phyloP scores from a whole-genome alignment of 1,284 basidiomycete species.

The Microbotryum intermedium region DNA sequence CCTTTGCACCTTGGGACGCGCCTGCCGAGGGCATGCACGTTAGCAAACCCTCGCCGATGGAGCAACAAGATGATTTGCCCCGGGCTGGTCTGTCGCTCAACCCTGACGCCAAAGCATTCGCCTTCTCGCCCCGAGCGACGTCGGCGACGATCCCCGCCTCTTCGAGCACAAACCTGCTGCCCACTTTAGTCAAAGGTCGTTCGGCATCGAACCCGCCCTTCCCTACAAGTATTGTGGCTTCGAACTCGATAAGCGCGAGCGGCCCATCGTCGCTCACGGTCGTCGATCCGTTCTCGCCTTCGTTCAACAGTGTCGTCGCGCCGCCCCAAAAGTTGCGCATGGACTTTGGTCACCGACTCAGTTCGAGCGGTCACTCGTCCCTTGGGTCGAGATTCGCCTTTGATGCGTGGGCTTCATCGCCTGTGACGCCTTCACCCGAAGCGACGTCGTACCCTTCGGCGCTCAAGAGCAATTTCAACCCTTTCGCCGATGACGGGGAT shows the following conservation, averaged over 20 bases:
- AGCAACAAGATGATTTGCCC: slow-evolving; percentile 45
- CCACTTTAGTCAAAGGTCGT: too few species aligned
- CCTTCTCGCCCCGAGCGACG: slow-evolving; percentile 22
- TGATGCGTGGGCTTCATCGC: neutral
- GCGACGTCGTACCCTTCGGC: neutral
- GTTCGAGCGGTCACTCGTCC: neutral
- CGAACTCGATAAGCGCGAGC: neutral
- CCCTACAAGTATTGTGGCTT: neutral
- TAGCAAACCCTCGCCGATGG: slow-evolving; percentile 11
- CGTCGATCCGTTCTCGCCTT: slow-evolving; percentile 7
- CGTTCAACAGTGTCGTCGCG: slow-evolving; percentile 22
- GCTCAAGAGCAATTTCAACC: slow-evolving; percentile 5
- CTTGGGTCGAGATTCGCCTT: neutral
- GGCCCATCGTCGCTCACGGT: slow-evolving; percentile 4
- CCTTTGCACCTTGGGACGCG: slow-evolving; percentile 16
- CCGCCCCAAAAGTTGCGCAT: slow-evolving; percentile 25
- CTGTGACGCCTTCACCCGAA: neutral
- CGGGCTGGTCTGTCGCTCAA: slow-evolving; percentile 51
- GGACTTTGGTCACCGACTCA: slow-evolving; percentile 11
- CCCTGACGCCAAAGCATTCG: slow-evolving; percentile 75
- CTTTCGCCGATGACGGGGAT: slow-evolving; percentile 18
- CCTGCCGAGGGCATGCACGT: neutral
- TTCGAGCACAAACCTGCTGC: neutral
- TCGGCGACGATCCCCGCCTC: slow-evolving; percentile 9
- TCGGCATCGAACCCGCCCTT: neutral